Base-by-base conservation (phyloP, 2,329 filamentous ascomycete genomes). In the Aspergillus intermedius region DNA sequence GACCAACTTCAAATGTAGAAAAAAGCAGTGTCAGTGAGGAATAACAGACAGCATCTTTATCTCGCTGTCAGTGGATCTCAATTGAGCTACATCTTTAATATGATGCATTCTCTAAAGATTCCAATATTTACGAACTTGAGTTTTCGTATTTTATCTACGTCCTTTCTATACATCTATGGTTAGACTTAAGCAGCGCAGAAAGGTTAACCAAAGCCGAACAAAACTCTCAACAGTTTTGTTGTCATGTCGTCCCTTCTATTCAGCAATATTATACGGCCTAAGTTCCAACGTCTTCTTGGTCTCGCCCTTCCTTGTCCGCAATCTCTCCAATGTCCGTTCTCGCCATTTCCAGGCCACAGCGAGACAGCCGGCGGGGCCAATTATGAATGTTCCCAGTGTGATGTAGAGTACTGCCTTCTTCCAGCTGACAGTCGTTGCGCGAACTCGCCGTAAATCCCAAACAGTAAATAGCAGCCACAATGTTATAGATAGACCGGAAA, bases 371-470 rank as follows among this genome's bases (percentile, higher is more conserved):
- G 22, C 21, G 3, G 41, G 41, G 5, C 41, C 41, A 25, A 43
- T n/a, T 5, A 43, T 10, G 3, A 43, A 12, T 5, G 7, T 12
- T 7, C 21, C 41, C 5, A 43, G 7, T 6, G 15, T 25, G 19
- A 28, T 25, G 17, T 25, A n/a, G 15, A 28, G 13, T n/a, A 17
- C 8, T 8, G 19, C 23, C 4, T n/a, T 50, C 5, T n/a, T 21
- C 35, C 28, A 5, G 5, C 34, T 48, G 9, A 50, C 15, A 10
- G 50, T 45, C 9, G 37, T 40, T 12, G 37, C 37, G 17, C 9
- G 37, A 13, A 52, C 52, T 19, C 52, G 48, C 3, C 41, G 50
- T 46, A 54, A 35, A 17, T 54, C 50, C 50, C 50, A 54, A 1
- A 49, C 28, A 5, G 46, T 46, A 40, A 54, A 54, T 2, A 47